These are phyloP conservation scores for Lentinula lateritia DNA, from an alignment of 768 basidiomycete genomes.

Conservation along the genomic window DNA sequence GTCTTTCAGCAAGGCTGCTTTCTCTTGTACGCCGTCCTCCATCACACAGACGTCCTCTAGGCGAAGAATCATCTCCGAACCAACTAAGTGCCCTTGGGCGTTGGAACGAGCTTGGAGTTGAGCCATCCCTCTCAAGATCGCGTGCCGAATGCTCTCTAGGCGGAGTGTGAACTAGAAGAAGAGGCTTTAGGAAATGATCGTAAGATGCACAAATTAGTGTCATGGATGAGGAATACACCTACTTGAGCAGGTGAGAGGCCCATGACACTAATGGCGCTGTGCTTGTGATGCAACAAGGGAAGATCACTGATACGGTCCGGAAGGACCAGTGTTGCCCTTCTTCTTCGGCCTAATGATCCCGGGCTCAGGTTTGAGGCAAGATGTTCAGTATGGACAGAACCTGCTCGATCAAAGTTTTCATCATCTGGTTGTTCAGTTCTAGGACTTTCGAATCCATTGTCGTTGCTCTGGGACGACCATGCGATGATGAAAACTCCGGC, in stretches of 20 bases:
- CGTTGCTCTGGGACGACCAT: conserved; percentile 39
- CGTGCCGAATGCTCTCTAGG: conserved; percentile 39
- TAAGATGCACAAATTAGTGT: not conserved
- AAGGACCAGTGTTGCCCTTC: conserved; percentile 40
- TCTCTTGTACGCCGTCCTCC: conserved; percentile 8
- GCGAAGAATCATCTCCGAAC: conserved; percentile 30
- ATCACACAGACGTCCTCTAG: conserved; percentile 37
- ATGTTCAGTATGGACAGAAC: conserved; percentile 15
- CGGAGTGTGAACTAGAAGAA: conserved; percentile 64
- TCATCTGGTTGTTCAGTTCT: conserved; percentile 26
- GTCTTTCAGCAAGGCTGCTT: conserved; percentile 6
- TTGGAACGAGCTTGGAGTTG: conserved; percentile 16
- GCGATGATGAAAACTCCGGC: conserved; percentile 87
- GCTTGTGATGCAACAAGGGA: conserved; percentile 44
- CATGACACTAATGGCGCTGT: conserved; percentile 55
- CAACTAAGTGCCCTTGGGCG: conserved; percentile 37
- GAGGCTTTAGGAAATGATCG: conserved; percentile 33
- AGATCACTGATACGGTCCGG: conserved; percentile 39
- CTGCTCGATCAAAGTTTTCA: conserved; percentile 10
- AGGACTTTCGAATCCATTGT: conserved; percentile 19
- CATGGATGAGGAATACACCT: conserved; percentile 10
- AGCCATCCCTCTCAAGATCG: conserved; percentile 29
- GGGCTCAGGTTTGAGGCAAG: conserved; percentile 18
- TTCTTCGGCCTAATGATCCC: conserved; percentile 32
- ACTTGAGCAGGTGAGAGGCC: conserved; percentile 76